These are phyloP conservation scores for Paramecium primaurelia DNA, from an alignment of 73 alveolate genomes.

Conservation along the genomic window DNA sequence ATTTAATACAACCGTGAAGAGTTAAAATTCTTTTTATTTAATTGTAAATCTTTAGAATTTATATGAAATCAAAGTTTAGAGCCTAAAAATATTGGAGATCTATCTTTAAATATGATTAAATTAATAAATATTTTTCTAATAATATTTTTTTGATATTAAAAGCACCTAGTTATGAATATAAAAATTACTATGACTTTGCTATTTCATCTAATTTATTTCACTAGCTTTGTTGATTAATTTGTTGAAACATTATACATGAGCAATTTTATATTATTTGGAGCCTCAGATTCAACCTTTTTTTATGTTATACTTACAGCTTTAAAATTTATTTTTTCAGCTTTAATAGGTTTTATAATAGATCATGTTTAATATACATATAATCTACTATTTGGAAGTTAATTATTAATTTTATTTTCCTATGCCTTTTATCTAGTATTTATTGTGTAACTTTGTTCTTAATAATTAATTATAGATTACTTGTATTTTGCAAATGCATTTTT, in stretches of 20 bases:
- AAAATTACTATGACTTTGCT: neutral
- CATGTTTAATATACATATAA: neutral
- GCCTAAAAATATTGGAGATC: neutral
- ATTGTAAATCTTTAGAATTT: neutral
- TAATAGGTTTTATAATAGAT: neutral
- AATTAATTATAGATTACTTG: neutral
- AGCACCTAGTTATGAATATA: neutral
- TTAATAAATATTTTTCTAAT: neutral
- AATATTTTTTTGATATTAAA: neutral
- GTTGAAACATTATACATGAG: neutral
- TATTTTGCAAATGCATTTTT: constrained; percentile 26
- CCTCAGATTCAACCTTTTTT: neutral
- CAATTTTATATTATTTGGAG: neutral
- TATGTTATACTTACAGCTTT: neutral
- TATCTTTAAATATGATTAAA: neutral
- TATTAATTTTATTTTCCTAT: neutral
- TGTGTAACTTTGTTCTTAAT: neutral
- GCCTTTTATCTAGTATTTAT: neutral
- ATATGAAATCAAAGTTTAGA: neutral
- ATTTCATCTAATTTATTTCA: neutral
- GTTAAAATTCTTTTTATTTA: neutral
- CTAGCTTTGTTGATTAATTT: neutral
- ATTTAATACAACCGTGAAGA: neutral
- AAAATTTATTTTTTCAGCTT: neutral
- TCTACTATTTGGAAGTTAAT: neutral